phyloP scores from a whole-genome alignment of 1,139 yeast genomes.

The Sugiyamaella grinbergsii region DNA sequence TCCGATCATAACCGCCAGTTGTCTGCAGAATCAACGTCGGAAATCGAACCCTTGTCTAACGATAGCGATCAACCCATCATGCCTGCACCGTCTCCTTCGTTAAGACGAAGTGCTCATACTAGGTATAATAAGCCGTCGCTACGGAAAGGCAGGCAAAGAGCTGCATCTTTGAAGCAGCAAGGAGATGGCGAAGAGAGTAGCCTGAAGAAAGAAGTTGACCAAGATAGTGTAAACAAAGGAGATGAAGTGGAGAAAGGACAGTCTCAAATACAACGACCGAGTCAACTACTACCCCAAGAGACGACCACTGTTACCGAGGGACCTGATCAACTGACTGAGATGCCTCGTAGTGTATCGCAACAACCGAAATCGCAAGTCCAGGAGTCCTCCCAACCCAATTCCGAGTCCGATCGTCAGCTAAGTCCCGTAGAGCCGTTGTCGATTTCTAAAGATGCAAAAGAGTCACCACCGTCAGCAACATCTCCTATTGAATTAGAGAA shows the following conservation, averaged over 20 bases:
- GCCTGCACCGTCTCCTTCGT: slow-evolving; percentile 36
- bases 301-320: not conserved
- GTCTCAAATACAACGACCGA: not conserved
- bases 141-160: slow-evolving; percentile 28
- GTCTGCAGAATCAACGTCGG: slow-evolving; percentile 12
- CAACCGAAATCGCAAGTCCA: not conserved
- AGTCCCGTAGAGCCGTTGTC: slow-evolving; percentile 2
- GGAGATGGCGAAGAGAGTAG: not conserved
- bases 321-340: not conserved
- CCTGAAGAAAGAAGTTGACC: slow-evolving; percentile 10
- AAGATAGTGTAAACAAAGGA: slow-evolving; percentile 12
- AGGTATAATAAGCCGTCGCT: slow-evolving; percentile 35
- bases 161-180: slow-evolving; percentile 8
- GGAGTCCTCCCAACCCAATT: not conserved
- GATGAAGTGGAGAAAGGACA: not conserved
- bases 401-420: not conserved
- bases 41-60: slow-evolving; percentile 30
- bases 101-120: slow-evolving; percentile 37
- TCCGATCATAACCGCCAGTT: slow-evolving; percentile 6
- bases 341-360: not conserved
- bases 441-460: not conserved
- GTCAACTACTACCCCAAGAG: not conserved
- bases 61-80: slow-evolving; percentile 39
- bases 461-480: not conserved
- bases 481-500: not conserved